Conservation (phyloP, 1,284 basidiomycete species). For the Pseudozyma sp. region DNA sequence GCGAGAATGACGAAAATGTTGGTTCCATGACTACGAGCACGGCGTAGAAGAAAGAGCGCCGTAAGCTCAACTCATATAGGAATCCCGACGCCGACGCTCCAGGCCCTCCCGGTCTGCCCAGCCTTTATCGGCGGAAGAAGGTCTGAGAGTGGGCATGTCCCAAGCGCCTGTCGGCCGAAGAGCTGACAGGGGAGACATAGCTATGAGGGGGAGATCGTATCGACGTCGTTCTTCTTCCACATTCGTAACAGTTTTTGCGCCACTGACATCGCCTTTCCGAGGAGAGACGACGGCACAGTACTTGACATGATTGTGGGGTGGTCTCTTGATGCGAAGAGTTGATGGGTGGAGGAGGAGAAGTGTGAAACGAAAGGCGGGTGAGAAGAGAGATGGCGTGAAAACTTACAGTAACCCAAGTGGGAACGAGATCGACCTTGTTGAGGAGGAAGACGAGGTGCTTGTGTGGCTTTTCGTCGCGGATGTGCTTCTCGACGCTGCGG, state of each 20-base stretch:
- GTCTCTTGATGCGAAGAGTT: slow-evolving; percentile 12
- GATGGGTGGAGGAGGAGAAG: no score
- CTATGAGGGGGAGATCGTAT: slow-evolving; percentile 70
- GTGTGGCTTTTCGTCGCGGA: slow-evolving; percentile 95
- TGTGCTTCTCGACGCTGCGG: slow-evolving; percentile 90
- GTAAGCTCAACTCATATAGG: slow-evolving; percentile 65
- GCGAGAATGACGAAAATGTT: slow-evolving; percentile 36
- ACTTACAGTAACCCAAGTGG: slow-evolving; percentile 97
- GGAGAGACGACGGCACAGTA: slow-evolving; percentile 51
- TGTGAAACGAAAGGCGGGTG: slow-evolving; percentile 6
- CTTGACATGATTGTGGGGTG: slow-evolving; percentile 68
- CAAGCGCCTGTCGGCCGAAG: slow-evolving; percentile 63
- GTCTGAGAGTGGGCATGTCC: slow-evolving; percentile 59
- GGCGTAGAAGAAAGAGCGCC: slow-evolving; percentile 42
- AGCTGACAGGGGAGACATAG: slow-evolving; percentile 68
- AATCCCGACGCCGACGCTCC: slow-evolving; percentile 56
- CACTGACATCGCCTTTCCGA: slow-evolving; percentile 39
- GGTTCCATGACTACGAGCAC: slow-evolving; percentile 64
- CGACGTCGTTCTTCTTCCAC: slow-evolving; percentile 74
- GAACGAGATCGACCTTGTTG: slow-evolving; percentile 98
- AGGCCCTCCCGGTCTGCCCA: slow-evolving; percentile 59
- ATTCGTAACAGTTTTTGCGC: slow-evolving; percentile 74
- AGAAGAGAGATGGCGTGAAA: slow-evolving; percentile 4
- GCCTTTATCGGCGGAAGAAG: slow-evolving; percentile 69
- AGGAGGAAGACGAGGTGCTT: slow-evolving; percentile 96